A percentile compares a stretch with the other conserved stretches of the same genome.
These are phyloP conservation scores for Euphorbia corollata DNA, from an alignment of 441 rosid genomes.

Conservation along the genomic window DNA sequence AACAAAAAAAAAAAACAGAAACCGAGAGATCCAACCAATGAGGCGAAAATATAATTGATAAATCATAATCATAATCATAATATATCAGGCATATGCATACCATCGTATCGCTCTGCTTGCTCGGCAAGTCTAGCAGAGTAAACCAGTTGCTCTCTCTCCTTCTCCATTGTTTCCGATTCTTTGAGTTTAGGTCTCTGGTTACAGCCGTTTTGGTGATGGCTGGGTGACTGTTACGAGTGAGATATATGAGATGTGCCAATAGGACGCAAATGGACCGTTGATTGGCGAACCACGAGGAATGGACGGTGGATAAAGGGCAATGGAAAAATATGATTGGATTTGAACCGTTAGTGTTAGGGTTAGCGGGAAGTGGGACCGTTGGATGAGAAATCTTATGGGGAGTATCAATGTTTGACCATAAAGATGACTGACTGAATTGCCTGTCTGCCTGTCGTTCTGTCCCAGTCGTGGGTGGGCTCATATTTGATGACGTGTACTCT, in stretches of 20 bases:
- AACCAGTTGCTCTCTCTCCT: conserved; percentile 69
- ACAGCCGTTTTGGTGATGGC: conserved; percentile 2
- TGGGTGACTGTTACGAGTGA: background rate
- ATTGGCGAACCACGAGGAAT: conserved; percentile 15
- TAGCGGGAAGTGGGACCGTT: conserved; percentile 24
- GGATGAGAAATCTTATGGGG: conserved; percentile 18
- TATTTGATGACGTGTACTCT: background rate
- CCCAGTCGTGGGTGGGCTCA: too few species aligned
- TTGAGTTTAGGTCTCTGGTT: background rate
- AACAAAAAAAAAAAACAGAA: background rate
- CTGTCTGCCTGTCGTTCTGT: background rate
- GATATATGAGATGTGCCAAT: conserved; percentile 6
- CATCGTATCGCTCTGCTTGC: conserved; percentile 88
- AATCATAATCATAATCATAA: background rate
- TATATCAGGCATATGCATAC: conserved; percentile 23
- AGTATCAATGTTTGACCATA: background rate
- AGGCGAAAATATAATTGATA: background rate
- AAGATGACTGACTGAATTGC: background rate
- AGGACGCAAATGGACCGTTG: conserved; percentile 26
- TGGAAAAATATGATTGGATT: conserved; percentile 9
- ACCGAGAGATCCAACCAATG: conserved; percentile 5
- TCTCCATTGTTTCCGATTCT: conserved; percentile 38
- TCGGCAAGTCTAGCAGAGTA: conserved; percentile 82
- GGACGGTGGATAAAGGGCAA: conserved; percentile 22
- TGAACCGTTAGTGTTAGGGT: background rate